phyloP scores from a whole-genome alignment of 2,329 filamentous ascomycete genomes.

The Pseudogymnoascus sp. region DNA sequence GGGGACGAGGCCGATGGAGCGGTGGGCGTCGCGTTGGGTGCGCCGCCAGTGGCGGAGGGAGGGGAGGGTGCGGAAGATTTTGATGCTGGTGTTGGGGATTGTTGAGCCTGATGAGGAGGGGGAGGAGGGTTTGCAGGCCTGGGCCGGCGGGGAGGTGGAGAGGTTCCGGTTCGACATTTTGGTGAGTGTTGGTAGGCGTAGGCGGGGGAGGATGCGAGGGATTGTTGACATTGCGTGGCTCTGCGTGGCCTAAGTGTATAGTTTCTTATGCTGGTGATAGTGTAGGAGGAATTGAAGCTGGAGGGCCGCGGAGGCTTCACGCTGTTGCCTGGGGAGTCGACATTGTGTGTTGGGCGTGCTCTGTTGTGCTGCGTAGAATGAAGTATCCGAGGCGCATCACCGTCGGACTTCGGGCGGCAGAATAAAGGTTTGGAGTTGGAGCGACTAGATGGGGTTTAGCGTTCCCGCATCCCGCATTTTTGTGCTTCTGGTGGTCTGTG shows the following conservation, averaged over 20 bases:
- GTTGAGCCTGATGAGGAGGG: slow-evolving; percentile 14
- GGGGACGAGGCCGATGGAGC: slow-evolving; percentile 79
- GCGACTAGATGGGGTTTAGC: slow-evolving; percentile 13
- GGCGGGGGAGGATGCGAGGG: neutral
- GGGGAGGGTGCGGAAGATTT: slow-evolving; percentile 68
- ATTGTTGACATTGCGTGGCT: neutral
- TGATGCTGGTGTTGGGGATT: slow-evolving; percentile 53
- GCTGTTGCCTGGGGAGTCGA: neutral
- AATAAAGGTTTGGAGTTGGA: neutral
- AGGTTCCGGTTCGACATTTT: slow-evolving; percentile 13
- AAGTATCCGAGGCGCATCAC: slow-evolving; percentile 14
- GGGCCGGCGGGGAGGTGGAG: slow-evolving; percentile 19
- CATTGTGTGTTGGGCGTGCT: slow-evolving; percentile 19
- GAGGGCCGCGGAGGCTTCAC: neutral
- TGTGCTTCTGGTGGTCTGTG: slow-evolving; percentile 9
- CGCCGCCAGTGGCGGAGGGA: slow-evolving; percentile 63
- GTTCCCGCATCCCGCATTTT: slow-evolving; percentile 15
- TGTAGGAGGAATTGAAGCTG: neutral
- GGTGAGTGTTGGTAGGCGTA: neutral
- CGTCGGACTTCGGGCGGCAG: neutral
- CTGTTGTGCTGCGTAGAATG: slow-evolving; percentile 27
- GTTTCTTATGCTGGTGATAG: neutral
- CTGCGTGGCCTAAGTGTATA: neutral
- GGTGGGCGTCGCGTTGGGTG: slow-evolving; percentile 57
- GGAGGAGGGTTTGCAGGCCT: slow-evolving; percentile 15